Conservation (phyloP, 2,329 filamentous ascomycete species). For the Magnaporthales sp. region DNA sequence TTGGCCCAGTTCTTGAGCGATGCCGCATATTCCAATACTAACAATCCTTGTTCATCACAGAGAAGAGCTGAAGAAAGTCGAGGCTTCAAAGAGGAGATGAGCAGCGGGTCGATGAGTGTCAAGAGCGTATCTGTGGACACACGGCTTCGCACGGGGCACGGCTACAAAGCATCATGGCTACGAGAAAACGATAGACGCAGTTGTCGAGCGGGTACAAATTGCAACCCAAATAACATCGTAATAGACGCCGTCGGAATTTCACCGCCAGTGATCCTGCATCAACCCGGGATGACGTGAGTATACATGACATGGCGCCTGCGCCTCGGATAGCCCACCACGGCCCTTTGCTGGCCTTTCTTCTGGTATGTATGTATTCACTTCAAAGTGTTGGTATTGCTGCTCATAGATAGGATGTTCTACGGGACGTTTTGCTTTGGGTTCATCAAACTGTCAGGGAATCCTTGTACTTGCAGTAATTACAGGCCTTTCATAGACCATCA, state of each 20-base stretch:
- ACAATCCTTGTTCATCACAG: conserved; percentile 29
- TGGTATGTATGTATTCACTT: background rate
- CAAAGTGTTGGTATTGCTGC: background rate
- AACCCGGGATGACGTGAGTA: background rate
- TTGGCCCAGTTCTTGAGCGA: background rate
- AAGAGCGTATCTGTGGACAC: background rate
- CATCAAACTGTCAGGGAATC: background rate
- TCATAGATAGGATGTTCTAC: background rate
- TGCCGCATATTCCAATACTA: background rate
- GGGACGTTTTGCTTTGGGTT: background rate
- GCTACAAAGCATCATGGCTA: background rate
- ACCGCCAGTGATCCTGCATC: background rate
- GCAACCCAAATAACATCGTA: background rate
- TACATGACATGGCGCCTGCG: background rate
- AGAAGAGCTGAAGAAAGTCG: conserved; percentile 92
- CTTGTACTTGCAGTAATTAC: background rate
- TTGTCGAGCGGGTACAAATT: background rate
- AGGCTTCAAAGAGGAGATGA: conserved; percentile 48
- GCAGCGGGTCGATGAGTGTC: background rate
- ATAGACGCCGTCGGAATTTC: background rate
- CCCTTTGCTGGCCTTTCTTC: background rate
- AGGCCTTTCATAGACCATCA: background rate
- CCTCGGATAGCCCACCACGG: background rate
- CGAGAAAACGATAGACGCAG: background rate
- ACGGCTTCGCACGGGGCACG: background rate